Evolutionary conservation across 129 eudicot species (phyloP), one percentile per base, ranked within the genome.

Genomic region (Centaurea solstitialis): DNA sequence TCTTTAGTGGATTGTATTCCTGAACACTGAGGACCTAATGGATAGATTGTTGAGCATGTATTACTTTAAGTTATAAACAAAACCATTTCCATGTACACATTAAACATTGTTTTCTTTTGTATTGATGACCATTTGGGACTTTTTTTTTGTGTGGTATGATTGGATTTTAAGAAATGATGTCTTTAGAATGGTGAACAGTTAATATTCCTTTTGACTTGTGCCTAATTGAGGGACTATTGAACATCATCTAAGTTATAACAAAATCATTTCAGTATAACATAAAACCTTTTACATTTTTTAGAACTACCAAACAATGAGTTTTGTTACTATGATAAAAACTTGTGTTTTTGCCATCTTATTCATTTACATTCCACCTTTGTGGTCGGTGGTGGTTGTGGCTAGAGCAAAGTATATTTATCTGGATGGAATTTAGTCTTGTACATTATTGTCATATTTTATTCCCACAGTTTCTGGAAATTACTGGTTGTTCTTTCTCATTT

Each of bases 321-420:
- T 28, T 68, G 35, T 33, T 47, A 45, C 74, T 8, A 68, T 69
- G 82, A 71, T 70, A 68, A 57, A 68, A 57, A 62, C 61, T 70
- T 79, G 41, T 70, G 59, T 35, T 33, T 35, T 79, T 70, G n/a
- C 40, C 13, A 70, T 69, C 23, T 38, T 53, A 23, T 39, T 20
- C 77, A 23, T 72, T 59, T 57, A 61, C 53, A 45, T 68, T 69
- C 22, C 30, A 78, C 75, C 68, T 69, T 68, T 41, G 2, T n/a
- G n/a, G n/a, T n/a, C n/a, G n/a, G n/a, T n/a, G n/a, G n/a, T n/a
- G n/a, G n/a, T n/a, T n/a, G 65, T 45, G 28, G 23, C 68, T 61
- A 61, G 68, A 61, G 7, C 62, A 21, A 61, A 20, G 0, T 18
- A 61, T 61, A 20, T n/a, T 43, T 45, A 13, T 9, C 23, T 73